These are phyloP conservation scores for Phaseolus lunatus DNA, from an alignment of 306 rosid species.

Conservation along the genomic window DNA sequence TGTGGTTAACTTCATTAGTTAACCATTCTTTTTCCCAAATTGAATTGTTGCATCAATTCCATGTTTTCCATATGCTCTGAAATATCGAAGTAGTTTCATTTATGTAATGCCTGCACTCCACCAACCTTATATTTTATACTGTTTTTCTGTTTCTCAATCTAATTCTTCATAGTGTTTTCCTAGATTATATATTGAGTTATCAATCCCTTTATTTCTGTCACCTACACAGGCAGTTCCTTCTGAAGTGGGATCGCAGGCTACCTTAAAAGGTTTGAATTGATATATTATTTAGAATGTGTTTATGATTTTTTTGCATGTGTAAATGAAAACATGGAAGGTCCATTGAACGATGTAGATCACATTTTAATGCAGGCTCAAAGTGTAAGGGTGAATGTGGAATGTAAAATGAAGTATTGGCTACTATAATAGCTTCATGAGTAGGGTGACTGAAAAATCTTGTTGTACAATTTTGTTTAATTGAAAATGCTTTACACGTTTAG, in stretches of 20 bases:
- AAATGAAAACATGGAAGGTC: constrained; percentile 14
- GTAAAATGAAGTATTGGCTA: constrained; percentile 19
- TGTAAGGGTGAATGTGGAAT: not conserved
- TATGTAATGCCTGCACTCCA: not conserved
- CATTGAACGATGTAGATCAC: constrained; percentile 7
- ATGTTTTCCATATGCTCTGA: constrained; percentile 1
- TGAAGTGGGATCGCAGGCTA: constrained; percentile 56
- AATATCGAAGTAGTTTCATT: not conserved
- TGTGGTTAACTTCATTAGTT: not conserved
- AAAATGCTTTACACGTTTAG: constrained; percentile 29
- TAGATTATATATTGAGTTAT: not conserved
- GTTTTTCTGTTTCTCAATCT: constrained; percentile 20
- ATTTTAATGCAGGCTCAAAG: not conserved
- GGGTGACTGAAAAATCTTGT: constrained; percentile 6
- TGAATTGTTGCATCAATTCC: not conserved
- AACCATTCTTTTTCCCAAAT: not conserved
- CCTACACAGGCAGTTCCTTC: constrained; percentile 57
- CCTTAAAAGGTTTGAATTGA: constrained; percentile 68
- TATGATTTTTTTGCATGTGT: constrained; percentile 17
- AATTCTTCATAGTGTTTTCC: not conserved
- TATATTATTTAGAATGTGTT: constrained; percentile 32
- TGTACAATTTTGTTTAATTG: not conserved
- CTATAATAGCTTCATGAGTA: constrained; percentile 13
- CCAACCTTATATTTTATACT: not conserved
- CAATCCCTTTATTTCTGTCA: not conserved